Evolutionary conservation across 768 basidiomycete genomes (phyloP), one percentile per base, ranked within the genome.

Genomic region (Tephrocybe sp.): DNA sequence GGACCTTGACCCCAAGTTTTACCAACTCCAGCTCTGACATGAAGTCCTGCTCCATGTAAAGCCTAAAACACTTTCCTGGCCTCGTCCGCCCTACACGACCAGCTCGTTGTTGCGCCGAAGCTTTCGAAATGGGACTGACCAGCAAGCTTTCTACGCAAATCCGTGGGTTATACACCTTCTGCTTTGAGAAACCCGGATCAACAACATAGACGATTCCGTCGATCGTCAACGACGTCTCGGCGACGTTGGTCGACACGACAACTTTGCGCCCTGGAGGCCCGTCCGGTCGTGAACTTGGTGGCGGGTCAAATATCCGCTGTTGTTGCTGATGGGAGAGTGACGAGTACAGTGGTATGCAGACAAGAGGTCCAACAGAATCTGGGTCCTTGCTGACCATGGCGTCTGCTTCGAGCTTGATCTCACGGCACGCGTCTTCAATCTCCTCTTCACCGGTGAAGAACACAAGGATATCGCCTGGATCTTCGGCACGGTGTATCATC

Each of bases 171-270:
- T 98, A 99, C 41, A 98, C 88, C 64, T 96, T 98, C 69, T 98
- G 96, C 69, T 99, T 96, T 27, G 89, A 94, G 72, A 98, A 97
- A 1, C 94, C 95, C 0, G 95, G 92, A 62, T 98, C 96, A 37
- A 98, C 94, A 49, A 98, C 96, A 60, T 98, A 99, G n/a, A 99
- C 95, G 60, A 99, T 98, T 18, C 96, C 96, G 58, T 99, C 96
- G 51, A 99, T 98, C 2, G 96, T 99, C 35, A 98, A 71, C 2
- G 93, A 96, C 1, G 96, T 98, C 69, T 99, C 96, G 3, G 97
- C 97, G 50, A 98, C 93, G 64, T 98, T 99, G 24, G 96, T 99
- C 8, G 94, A 92, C 1, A 99, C 76, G 26, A 99, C 89, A 36
- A 98, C 81, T 66, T 99, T 99, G 51, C 96, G 82, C 0, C 96